Conservation (phyloP, 768 basidiomycete genomes). For the Termitomyces sp. region DNA sequence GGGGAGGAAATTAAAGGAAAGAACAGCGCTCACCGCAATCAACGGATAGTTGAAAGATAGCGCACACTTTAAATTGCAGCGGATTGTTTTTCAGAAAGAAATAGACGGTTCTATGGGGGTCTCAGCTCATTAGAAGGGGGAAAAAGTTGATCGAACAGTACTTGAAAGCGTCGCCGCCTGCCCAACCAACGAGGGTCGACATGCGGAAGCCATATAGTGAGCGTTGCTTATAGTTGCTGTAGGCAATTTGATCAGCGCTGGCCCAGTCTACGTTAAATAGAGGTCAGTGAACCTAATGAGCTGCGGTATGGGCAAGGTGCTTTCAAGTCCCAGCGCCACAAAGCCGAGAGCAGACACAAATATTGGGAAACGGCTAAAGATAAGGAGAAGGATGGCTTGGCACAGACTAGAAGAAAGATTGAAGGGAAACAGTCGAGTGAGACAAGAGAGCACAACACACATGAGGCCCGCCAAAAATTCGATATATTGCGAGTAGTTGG, state of each 20-base stretch:
- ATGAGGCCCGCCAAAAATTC: slow-evolving; percentile 81
- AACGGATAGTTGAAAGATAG: slow-evolving; percentile 78
- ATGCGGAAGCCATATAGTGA: slow-evolving; percentile 84
- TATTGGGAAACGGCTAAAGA: slow-evolving; percentile 58
- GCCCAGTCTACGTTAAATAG: not conserved
- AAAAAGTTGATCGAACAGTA: slow-evolving; percentile 26
- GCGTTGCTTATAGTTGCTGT: slow-evolving; percentile 75
- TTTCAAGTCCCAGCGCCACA: slow-evolving; percentile 77
- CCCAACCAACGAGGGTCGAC: slow-evolving; percentile 81
- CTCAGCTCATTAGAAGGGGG: not conserved
- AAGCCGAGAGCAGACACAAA: slow-evolving; percentile 71
- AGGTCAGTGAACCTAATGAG: slow-evolving; percentile 56
- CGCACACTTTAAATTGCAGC: slow-evolving; percentile 79
- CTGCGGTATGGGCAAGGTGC: slow-evolving; percentile 84
- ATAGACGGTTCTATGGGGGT: slow-evolving; percentile 57
- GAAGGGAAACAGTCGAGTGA: not conserved
- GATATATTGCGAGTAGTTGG: slow-evolving; percentile 70
- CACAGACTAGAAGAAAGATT: slow-evolving; percentile 41
- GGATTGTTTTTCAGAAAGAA: slow-evolving; percentile 75
- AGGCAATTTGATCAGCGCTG: not conserved
- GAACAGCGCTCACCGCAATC: slow-evolving; percentile 56
- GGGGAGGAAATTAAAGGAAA: not conserved
- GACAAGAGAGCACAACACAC: slow-evolving; percentile 35
- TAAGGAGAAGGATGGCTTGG: slow-evolving; percentile 70
- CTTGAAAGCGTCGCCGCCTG: slow-evolving; percentile 86